Evolutionary conservation across 2,329 filamentous ascomycete species (phyloP), one percentile per base, ranked within the genome.

Genomic region (Hypoxylon rubiginosum): DNA sequence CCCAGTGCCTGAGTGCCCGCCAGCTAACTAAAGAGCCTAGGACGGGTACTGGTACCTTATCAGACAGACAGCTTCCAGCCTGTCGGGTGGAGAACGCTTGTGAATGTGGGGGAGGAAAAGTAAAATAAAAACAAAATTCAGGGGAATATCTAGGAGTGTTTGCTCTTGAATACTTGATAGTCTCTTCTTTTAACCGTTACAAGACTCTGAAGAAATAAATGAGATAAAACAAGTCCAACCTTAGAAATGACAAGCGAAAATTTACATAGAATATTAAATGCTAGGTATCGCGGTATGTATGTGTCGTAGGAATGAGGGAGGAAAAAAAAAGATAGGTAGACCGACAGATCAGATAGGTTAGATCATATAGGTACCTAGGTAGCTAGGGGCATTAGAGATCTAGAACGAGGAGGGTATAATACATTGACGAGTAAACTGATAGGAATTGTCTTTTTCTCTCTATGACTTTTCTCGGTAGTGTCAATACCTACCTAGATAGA

Each of bases 61-160:
- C 39, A 55, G 49, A 43, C 28, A 66, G 62, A 64, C 66, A 53
- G 56, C 60, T 69, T 69, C 63, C 63, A 61, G 66, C 49, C 54
- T 52, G 57, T 15, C 19, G 17, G 32, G 55, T 52, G 59, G 62
- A 59, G 55, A 54, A 50, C 21, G 30, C 4, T 6, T 45, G n/a
- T 46, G 46, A 49, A 61, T 66, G 66, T 68, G 66, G 66, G 56
- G 66, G 50, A 56, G 26, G 49, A 32, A 17, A 41, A 48, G 28
- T 49, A 51, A 46, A 57, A 56, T 24, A 26, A 43, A 17, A 39
- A 41, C 39, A 58, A 58, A 59, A 21, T 48, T 62, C 59, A 64
- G 62, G 58, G 66, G 65, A 11, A 24, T n/a, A 4, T n/a, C 9
- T 9, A n/a, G 17, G 21, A 24, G 21, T 15, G 46, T 30, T 50